These are phyloP conservation scores for Agrocybe pediades DNA, from an alignment of 768 basidiomycete genomes.

Conservation along the genomic window DNA sequence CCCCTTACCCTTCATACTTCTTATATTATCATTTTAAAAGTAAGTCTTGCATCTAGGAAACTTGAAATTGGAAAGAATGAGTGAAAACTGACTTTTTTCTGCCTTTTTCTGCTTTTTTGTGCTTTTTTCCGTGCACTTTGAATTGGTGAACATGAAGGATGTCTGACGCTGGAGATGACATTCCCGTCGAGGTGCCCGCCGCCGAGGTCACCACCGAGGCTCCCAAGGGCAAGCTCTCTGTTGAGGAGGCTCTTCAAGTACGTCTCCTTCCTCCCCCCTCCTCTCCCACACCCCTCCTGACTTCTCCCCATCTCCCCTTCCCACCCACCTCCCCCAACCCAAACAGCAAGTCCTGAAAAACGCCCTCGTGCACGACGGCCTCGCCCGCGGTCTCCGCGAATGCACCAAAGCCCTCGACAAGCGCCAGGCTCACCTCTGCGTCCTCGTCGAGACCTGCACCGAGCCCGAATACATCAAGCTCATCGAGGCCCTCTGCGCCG, in stretches of 20 bases:
- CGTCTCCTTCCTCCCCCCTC: background rate
- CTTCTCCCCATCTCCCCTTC: background rate
- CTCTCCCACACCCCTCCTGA: constrained; percentile 1
- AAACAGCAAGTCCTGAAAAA: constrained; percentile 99
- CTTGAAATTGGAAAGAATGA: too few relatives aligned
- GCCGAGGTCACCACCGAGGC: constrained; percentile 85
- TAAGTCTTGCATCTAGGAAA: constrained; percentile 19
- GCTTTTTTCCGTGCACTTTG: too few relatives aligned
- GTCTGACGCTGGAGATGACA: constrained; percentile 99
- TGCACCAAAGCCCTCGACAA: constrained; percentile 98
- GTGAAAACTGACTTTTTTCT: constrained; percentile 7
- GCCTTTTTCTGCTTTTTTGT: background rate
- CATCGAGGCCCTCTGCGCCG: constrained; percentile 98
- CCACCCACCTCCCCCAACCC: constrained; percentile 17
- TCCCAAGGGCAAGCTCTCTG: constrained; percentile 93
- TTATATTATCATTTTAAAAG: constrained; percentile 38
- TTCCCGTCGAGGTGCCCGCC: constrained; percentile 72
- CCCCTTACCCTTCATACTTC: constrained; percentile 27
- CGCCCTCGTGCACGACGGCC: constrained; percentile 96
- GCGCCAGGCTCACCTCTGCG: constrained; percentile 97
- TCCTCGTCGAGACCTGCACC: constrained; percentile 98
- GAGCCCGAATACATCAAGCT: constrained; percentile 99
- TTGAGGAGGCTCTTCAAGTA: constrained; percentile 94
- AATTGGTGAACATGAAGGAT: constrained; percentile 61
- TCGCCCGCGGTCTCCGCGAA: constrained; percentile 97